Conservation (phyloP, 331 rosid species). For the Malus hybrid region DNA sequence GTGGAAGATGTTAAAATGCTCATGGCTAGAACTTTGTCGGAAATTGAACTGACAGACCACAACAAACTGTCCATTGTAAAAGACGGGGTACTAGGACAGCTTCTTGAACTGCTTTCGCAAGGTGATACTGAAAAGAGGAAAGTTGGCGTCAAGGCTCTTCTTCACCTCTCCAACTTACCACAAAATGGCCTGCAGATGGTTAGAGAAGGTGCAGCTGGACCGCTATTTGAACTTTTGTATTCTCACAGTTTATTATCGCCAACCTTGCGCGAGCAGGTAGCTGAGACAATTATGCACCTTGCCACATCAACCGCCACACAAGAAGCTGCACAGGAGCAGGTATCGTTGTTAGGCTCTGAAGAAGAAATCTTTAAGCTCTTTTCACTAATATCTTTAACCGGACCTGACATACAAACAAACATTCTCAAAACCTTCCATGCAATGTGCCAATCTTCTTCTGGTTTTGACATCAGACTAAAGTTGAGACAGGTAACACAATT, state of each 20-base stretch:
- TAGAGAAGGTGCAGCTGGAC: conserved; percentile 42
- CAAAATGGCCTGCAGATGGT: conserved; percentile 53
- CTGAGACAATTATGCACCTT: conserved; percentile 49
- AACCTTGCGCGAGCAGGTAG: conserved; percentile 39
- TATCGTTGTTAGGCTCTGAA: no score
- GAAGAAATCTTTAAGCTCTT: no score
- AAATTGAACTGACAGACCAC: conserved; percentile 48
- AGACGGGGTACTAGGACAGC: conserved; percentile 47
- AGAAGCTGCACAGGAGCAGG: conserved; percentile 11
- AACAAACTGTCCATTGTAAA: conserved; percentile 35
- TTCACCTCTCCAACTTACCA: conserved; percentile 44
- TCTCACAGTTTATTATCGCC: conserved; percentile 36
- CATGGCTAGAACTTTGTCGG: conserved; percentile 49
- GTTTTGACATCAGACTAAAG: conserved; percentile 45
- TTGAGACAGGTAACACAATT: conserved; percentile 39
- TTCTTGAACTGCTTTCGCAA: conserved; percentile 44
- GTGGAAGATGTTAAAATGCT: conserved; percentile 25
- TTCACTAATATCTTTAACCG: conserved; percentile 27
- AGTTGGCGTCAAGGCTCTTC: conserved; percentile 44
- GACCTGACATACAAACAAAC: conserved; percentile 41
- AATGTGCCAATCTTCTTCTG: conserved; percentile 48
- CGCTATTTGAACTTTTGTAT: conserved; percentile 50
- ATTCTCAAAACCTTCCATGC: conserved; percentile 49
- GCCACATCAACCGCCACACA: conserved; percentile 39
- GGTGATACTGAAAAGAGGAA: conserved; percentile 33